phyloP scores from a whole-genome alignment of 2,329 filamentous ascomycete genomes.

The Arachnomyces sp. region DNA sequence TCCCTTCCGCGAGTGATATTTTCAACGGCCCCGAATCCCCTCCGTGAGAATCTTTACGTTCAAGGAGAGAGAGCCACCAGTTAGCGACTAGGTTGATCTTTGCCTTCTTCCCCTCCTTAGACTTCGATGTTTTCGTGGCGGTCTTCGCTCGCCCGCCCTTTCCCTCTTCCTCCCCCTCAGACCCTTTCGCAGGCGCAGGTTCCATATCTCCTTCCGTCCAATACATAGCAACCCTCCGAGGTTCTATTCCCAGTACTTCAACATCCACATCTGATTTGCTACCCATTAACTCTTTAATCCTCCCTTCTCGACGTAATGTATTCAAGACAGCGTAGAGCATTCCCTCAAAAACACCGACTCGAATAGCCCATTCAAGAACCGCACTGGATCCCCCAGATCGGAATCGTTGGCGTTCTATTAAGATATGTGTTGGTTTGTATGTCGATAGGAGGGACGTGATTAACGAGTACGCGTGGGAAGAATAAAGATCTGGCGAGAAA shows the following conservation, averaged over 20 bases:
- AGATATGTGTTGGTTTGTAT: conserved; percentile 56
- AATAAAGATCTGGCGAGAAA: conserved; percentile 48
- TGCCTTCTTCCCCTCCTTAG: conserved; percentile 34
- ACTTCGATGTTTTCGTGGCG: conserved; percentile 16
- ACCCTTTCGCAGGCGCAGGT: conserved; percentile 3
- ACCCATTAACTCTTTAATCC: conserved; percentile 15
- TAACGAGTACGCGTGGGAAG: conserved; percentile 48
- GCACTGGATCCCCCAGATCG: conserved; percentile 56
- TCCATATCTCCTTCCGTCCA: conserved; percentile 36
- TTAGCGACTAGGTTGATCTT: conserved; percentile 56
- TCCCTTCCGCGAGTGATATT: conserved; percentile 20
- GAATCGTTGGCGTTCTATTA: conserved; percentile 60
- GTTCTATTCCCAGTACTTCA: conserved; percentile 44
- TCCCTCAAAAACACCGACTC: conserved; percentile 72
- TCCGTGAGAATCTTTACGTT: conserved; percentile 20
- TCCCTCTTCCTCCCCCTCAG: conserved; percentile 6
- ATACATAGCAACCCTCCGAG: conserved; percentile 48
- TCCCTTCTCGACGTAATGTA: conserved; percentile 42
- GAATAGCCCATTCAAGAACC: conserved; percentile 72
- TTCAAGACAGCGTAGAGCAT: conserved; percentile 67
- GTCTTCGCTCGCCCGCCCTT: conserved; percentile 13
- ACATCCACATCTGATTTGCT: conserved; percentile 24
- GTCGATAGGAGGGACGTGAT: conserved; percentile 41
- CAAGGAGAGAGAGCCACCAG: conserved; percentile 46
- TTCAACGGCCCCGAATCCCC: conserved; percentile 25